Conservation (phyloP, 2,329 filamentous ascomycete genomes). For the Lecanicillium sp. region DNA sequence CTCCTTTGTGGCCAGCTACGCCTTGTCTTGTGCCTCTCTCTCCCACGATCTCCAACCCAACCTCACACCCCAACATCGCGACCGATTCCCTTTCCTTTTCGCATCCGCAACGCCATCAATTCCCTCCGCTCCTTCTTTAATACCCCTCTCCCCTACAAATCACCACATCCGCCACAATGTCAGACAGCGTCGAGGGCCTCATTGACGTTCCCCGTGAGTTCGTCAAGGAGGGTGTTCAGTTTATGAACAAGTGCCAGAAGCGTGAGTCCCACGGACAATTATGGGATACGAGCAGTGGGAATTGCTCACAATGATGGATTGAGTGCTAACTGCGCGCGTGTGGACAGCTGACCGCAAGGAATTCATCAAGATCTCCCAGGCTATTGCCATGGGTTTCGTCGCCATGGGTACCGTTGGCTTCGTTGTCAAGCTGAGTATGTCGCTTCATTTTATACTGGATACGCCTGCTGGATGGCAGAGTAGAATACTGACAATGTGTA, state of each 20-base stretch:
- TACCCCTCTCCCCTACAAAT: constrained; percentile 2
- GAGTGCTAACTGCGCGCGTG: neutral
- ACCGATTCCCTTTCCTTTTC: neutral
- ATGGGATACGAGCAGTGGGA: no score
- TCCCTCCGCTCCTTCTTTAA: no score
- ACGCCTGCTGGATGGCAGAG: no score
- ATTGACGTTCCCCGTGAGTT: constrained; percentile 63
- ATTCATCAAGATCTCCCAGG: constrained; percentile 41
- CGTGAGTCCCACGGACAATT: no score
- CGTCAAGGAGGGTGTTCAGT: constrained; percentile 32
- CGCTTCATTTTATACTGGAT: no score
- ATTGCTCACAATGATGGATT: no score
- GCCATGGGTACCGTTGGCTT: constrained; percentile 66
- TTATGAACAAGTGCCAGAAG: constrained; percentile 56
- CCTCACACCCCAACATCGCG: constrained; percentile 11
- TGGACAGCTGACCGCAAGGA: constrained; percentile 32
- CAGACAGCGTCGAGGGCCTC: constrained; percentile 49
- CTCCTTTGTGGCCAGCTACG: neutral
- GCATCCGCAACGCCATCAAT: no score
- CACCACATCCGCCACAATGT: constrained; percentile 10
- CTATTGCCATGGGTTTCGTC: constrained; percentile 61
- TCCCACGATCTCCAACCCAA: neutral
- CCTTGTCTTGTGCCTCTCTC: neutral
- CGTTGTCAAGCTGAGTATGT: constrained; percentile 60
- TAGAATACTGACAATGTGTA: constrained; percentile 18